These are phyloP conservation scores for Colletotrichum sojae DNA, from an alignment of 2,329 filamentous ascomycete species.

Conservation along the genomic window DNA sequence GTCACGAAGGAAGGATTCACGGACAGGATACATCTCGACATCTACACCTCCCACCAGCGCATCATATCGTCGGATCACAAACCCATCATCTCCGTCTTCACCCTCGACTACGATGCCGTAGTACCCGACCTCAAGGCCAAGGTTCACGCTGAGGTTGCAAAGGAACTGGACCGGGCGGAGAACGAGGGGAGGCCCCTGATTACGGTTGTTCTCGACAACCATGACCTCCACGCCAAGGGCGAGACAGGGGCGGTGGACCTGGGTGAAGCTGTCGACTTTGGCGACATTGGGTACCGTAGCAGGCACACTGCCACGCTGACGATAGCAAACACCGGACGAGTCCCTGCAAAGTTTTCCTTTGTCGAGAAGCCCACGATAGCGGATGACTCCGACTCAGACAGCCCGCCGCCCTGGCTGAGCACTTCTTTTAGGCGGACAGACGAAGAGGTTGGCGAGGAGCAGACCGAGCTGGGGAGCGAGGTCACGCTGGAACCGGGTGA, in stretches of 20 bases:
- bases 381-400: conserved; percentile 54
- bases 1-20: conserved; percentile 70
- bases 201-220: conserved; percentile 83
- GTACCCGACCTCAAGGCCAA: conserved; percentile 87
- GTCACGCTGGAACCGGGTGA: conserved; percentile 89
- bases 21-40: conserved; percentile 69
- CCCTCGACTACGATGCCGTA: conserved; percentile 87
- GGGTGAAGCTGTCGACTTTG: conserved; percentile 81
- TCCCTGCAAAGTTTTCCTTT: conserved; percentile 84
- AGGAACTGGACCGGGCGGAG: conserved; percentile 89
- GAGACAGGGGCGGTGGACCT: conserved; percentile 51
- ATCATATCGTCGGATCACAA: conserved; percentile 97
- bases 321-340: conserved; percentile 91
- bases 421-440: conserved; percentile 73
- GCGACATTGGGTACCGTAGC: conserved; percentile 78
- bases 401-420: conserved; percentile 77
- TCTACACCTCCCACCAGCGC: conserved; percentile 90
- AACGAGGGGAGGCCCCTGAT: conserved; percentile 89
- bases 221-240: conserved; percentile 49
- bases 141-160: conserved; percentile 87
- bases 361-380: conserved; percentile 76
- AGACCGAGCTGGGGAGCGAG: conserved; percentile 55
- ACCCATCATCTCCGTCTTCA: conserved; percentile 87
- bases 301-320: conserved; percentile 79
- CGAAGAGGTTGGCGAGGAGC: conserved; percentile 48